Conservation (phyloP, 1,139 yeast species). For the Kurtzmaniella natalensis region DNA sequence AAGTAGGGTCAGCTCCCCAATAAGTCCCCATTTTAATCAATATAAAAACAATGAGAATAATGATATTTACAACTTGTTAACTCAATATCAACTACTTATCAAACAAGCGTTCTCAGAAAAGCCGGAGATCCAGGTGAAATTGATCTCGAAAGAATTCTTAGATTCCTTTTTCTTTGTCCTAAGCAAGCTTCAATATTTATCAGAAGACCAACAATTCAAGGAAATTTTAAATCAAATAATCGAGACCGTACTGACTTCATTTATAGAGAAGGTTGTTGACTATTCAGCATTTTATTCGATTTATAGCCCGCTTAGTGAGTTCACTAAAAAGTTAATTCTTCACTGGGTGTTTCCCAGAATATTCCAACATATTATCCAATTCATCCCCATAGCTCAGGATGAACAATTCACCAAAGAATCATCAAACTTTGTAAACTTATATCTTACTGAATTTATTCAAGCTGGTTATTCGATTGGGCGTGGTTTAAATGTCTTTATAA, state of each 20-base stretch:
- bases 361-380: constrained; percentile 34
- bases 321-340: constrained; percentile 25
- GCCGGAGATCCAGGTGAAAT: neutral
- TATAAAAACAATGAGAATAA: neutral
- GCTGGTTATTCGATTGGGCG: constrained; percentile 23
- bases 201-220: constrained; percentile 14
- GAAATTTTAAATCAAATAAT: constrained; percentile 21
- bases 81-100: neutral
- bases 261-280: constrained; percentile 24
- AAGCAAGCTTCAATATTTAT: constrained; percentile 1
- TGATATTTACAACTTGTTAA: neutral
- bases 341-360: constrained; percentile 35
- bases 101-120: neutral
- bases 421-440: constrained; percentile 20
- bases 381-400: constrained; percentile 30
- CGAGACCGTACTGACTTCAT: constrained; percentile 25
- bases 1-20: constrained; percentile 1
- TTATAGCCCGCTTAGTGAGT: constrained; percentile 17
- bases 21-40: neutral
- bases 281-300: constrained; percentile 19
- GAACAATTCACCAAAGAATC: constrained; percentile 29
- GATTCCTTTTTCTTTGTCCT: constrained; percentile 1
- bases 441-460: constrained; percentile 19
- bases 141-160: neutral
- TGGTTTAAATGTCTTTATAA: constrained; percentile 21